phyloP scores from a whole-genome alignment of 2,329 filamentous ascomycete genomes.

The Thelonectria olida region DNA sequence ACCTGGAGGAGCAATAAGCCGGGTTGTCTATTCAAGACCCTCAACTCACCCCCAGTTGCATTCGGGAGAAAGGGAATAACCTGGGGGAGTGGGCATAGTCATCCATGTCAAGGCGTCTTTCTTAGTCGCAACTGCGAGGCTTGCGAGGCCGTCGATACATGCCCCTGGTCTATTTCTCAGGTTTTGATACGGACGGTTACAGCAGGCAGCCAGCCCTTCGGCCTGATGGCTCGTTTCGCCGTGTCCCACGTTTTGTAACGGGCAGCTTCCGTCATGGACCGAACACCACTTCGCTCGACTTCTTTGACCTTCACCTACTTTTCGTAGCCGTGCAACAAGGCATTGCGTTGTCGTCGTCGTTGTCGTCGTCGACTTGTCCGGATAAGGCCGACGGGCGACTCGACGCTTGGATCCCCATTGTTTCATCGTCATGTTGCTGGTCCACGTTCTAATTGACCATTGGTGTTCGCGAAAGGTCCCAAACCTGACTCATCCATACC shows the following conservation, averaged over 20 bases:
- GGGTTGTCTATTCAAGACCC: background rate
- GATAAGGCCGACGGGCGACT: constrained; percentile 5
- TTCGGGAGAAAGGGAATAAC: background rate
- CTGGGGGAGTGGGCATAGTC: constrained; percentile 18
- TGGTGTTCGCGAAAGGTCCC: background rate
- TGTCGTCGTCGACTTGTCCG: constrained; percentile 3
- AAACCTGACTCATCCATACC: background rate
- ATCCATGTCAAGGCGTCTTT: background rate
- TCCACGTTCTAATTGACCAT: constrained; percentile 17
- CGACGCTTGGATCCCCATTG: background rate
- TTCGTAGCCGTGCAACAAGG: background rate
- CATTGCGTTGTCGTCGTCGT: constrained; percentile 16
- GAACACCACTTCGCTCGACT: background rate
- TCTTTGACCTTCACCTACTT: background rate
- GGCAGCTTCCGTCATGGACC: background rate
- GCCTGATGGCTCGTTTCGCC: background rate
- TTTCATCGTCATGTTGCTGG: constrained; percentile 15
- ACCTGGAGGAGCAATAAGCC: constrained; percentile 14
- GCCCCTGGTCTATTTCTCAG: background rate
- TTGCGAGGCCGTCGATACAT: constrained; percentile 2
- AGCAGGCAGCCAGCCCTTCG: background rate
- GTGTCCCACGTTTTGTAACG: constrained; percentile 14
- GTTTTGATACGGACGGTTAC: constrained; percentile 8
- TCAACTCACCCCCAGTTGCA: background rate
- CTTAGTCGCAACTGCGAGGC: background rate